A percentile compares a stretch with the other conserved stretches of the same genome.
These are phyloP conservation scores for Scopulariopsis brevicaulis DNA, from an alignment of 2,329 filamentous ascomycete species.

Conservation along the genomic window DNA sequence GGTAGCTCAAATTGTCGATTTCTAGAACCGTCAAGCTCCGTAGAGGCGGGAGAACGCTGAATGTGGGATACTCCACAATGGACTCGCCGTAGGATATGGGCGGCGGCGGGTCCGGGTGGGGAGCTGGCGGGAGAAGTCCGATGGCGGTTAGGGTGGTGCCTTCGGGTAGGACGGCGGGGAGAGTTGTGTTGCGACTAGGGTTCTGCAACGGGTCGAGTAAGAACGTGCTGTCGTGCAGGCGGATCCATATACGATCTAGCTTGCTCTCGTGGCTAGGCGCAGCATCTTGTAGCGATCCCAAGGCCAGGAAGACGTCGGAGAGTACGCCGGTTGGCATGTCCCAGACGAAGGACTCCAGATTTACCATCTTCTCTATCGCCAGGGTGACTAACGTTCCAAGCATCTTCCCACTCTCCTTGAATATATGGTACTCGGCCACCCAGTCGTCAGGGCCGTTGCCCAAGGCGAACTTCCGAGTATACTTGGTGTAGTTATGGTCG, in stretches of 20 bases:
- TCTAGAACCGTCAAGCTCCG: conserved; percentile 68
- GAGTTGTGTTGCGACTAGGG: not conserved
- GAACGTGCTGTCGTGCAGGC: conserved; percentile 65
- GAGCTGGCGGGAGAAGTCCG: conserved; percentile 21
- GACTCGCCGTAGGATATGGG: conserved; percentile 38
- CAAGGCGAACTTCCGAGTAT: conserved; percentile 71
- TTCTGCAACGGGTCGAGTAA: conserved; percentile 1
- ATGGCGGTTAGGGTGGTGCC: conserved; percentile 26
- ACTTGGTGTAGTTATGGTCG: conserved; percentile 63
- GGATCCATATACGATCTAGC: conserved; percentile 65
- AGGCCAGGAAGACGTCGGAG: conserved; percentile 69
- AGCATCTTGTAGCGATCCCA: conserved; percentile 53
- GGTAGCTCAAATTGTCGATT: conserved; percentile 71
- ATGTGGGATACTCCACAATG: conserved; percentile 66
- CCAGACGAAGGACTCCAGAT: conserved; percentile 75
- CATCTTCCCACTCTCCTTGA: conserved; percentile 79
- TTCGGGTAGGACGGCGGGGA: conserved; percentile 11
- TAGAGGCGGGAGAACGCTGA: conserved; percentile 65
- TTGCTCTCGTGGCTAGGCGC: conserved; percentile 30
- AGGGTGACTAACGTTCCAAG: conserved; percentile 72
- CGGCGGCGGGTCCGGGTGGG: conserved; percentile 15
- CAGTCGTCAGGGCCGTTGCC: conserved; percentile 71
- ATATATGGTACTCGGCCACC: conserved; percentile 73
- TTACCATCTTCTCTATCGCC: conserved; percentile 70
- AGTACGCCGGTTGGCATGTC: conserved; percentile 82